Percentiles rank a stretch among this genome's conserved stretches.
These are phyloP conservation scores for Phaffomyces thermotolerans DNA, from an alignment of 805 yeast species.

Conservation along the genomic window DNA sequence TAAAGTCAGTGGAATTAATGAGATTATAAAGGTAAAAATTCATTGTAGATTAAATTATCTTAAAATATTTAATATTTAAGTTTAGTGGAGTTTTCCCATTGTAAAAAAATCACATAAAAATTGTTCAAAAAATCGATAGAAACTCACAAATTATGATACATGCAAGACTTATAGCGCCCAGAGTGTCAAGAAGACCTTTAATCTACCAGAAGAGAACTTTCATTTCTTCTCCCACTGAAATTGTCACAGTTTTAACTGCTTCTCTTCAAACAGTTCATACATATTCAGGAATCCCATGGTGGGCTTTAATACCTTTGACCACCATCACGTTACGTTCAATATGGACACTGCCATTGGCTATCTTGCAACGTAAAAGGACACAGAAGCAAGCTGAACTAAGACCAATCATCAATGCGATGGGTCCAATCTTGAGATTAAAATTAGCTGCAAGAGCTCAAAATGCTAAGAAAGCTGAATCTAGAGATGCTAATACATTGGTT, in stretches of 20 bases:
- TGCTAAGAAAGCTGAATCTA: constrained; percentile 23
- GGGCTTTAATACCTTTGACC: constrained; percentile 65
- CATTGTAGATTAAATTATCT: no score
- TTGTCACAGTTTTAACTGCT: constrained; percentile 20
- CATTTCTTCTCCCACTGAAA: constrained; percentile 9
- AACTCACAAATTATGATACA: no score
- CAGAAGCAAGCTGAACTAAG: constrained; percentile 64
- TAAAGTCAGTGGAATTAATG: background rate
- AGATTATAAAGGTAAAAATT: no score
- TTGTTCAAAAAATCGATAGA: no score
- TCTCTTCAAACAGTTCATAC: constrained; percentile 43
- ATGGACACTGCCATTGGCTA: constrained; percentile 73
- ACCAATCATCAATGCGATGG: constrained; percentile 66
- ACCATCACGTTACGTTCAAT: constrained; percentile 59
- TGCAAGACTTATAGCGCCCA: background rate
- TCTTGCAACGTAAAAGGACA: constrained; percentile 60
- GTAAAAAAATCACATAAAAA: background rate
- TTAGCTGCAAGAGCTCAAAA: constrained; percentile 32
- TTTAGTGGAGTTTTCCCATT: background rate
- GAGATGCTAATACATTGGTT: constrained; percentile 14
- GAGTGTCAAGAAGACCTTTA: background rate
- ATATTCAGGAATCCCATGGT: constrained; percentile 71
- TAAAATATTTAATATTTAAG: no score
- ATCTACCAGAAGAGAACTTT: constrained; percentile 4
- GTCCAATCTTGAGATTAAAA: constrained; percentile 60